These are phyloP conservation scores for Bruguiera hainesii DNA, from an alignment of 441 rosid genomes.

Conservation along the genomic window DNA sequence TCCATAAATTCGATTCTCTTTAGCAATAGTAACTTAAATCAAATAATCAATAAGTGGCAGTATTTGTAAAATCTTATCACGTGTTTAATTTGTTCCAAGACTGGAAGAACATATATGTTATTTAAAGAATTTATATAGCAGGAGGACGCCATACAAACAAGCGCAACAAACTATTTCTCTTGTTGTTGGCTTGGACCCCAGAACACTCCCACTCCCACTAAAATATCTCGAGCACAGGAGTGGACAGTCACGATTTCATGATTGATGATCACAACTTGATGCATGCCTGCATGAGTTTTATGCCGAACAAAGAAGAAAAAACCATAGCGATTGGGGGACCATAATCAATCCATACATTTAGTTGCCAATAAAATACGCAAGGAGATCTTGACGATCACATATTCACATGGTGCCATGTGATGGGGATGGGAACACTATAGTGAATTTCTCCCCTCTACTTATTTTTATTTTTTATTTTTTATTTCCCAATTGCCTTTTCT, in stretches of 20 bases:
- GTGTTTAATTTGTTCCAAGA: too few species aligned
- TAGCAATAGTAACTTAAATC: too few species aligned
- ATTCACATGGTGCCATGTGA: constrained; percentile 62
- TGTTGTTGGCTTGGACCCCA: not conserved
- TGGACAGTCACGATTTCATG: constrained; percentile 15
- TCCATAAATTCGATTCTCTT: too few species aligned
- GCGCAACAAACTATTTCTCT: not conserved
- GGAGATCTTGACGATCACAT: constrained; percentile 9
- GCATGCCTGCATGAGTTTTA: constrained; percentile 10
- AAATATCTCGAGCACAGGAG: not conserved
- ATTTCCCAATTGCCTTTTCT: not conserved
- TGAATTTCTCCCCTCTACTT: constrained; percentile 8
- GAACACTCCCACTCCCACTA: not conserved
- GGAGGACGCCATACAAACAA: not conserved
- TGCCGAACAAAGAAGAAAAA: constrained; percentile 21
- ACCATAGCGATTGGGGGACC: constrained; percentile 48
- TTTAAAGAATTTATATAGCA: too few species aligned
- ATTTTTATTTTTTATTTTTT: not conserved
- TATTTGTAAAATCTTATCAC: too few species aligned
- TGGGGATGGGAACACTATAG: constrained; percentile 30
- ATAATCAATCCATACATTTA: constrained; percentile 51
- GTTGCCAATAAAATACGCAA: constrained; percentile 27
- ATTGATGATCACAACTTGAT: constrained; percentile 17
- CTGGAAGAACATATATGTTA: too few species aligned
- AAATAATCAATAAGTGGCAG: too few species aligned